These are phyloP conservation scores for Prunus fruticosa DNA, from an alignment of 306 rosid species.

Conservation along the genomic window DNA sequence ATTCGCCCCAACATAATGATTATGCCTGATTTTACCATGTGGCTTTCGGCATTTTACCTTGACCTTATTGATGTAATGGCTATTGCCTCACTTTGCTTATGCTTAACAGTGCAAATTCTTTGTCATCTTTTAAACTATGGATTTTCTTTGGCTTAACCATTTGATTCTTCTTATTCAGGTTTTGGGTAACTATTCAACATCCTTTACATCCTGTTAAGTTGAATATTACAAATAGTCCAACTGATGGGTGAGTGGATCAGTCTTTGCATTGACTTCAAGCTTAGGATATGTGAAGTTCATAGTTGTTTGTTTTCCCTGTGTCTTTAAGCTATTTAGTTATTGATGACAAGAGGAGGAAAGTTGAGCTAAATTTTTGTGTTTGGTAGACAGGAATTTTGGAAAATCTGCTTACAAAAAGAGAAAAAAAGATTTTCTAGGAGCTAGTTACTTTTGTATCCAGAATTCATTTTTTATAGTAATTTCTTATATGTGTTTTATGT, in stretches of 20 bases:
- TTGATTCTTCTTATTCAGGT: conserved; percentile 48
- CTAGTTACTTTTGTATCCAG: neutral
- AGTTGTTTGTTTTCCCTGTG: neutral
- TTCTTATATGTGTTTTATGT: neutral
- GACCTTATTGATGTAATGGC: neutral
- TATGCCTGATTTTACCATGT: too few relatives aligned
- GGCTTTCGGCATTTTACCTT: neutral
- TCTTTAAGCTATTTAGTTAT: neutral
- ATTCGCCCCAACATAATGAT: neutral
- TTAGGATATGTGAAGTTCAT: neutral
- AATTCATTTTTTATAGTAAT: neutral
- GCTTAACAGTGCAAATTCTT: neutral
- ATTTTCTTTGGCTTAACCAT: conserved; percentile 1
- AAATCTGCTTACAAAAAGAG: neutral
- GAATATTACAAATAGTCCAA: conserved; percentile 43
- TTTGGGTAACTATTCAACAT: conserved; percentile 63
- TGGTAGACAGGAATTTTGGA: neutral
- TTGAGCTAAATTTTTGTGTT: conserved; percentile 4
- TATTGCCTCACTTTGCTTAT: neutral
- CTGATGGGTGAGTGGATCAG: conserved; percentile 71
- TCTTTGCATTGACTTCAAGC: neutral
- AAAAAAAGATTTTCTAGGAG: neutral
- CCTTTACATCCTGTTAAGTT: conserved; percentile 80
- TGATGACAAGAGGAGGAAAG: neutral
- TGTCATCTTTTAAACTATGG: neutral